Evolutionary conservation across 371 early-diverging fungal species (phyloP), one percentile per base, ranked within the genome.

Genomic region (Apophysomyces variabilis): DNA sequence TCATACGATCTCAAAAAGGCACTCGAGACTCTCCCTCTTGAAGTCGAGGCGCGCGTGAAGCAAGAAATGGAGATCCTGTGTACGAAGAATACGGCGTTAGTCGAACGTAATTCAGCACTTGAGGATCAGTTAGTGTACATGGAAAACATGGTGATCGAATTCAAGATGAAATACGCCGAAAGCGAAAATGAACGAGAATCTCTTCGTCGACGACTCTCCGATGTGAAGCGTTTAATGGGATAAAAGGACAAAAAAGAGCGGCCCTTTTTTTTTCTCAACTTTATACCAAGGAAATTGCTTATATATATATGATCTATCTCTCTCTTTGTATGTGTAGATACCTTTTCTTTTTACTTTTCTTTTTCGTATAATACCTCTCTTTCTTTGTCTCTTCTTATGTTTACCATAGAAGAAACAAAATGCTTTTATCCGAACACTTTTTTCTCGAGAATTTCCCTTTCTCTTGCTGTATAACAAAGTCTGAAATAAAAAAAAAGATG

Each of bases 1-100:
- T 75, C 86, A 2, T 67, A 69, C 38, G 87, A 88, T 26, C 58
- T 90, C 26, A 83, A 85, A 63, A 76, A 71, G 62, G 77, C 81
- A 21, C 69, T 92, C 37, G 88, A 87, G 67, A 67, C 74, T 3
- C 58, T 83, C 45, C 86, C 90, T 5, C 66, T 57, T 26, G 82
- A 82, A 32, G 91, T 93, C 3, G 95, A 95, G 70, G 80, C 75
- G n/a, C 76, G 80, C 14, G 84, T 92, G 59, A 79, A 86, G 66
- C 88, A 83, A 37, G 94, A 97, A 63, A 89, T 96, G 86, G 91
- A 95, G 43, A 66, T 77, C 18, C 73, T 97, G 57, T 85, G 90
- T n/a, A 70, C 85, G 26, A 94, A 94, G 80, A 96, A 96, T 71
- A 76, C 89, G 39, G 89, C 87, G 38, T 83, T 94, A 9, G 83